Percentiles rank a stretch among this genome's conserved stretches.
Conservation (phyloP, 106 monocot species). For the Platanthera zijinensis region DNA sequence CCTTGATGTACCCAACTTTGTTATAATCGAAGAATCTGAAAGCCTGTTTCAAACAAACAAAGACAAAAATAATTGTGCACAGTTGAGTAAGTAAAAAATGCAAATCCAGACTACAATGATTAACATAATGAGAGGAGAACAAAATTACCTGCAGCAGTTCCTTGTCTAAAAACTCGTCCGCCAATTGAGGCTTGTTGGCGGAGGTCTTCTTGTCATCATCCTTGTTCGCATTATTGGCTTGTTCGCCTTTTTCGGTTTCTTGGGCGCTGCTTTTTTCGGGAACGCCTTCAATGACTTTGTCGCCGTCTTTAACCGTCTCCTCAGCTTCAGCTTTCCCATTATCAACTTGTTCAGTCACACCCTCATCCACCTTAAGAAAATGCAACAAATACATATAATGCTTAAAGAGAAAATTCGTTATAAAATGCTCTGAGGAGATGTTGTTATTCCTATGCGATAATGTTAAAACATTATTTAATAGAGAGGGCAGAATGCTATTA, state of each 20-base stretch:
- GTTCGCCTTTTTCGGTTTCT: conserved; percentile 7
- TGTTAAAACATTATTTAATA: too few species aligned
- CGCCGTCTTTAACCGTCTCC: neutral
- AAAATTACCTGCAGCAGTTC: conserved; percentile 66
- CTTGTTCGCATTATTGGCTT: conserved; percentile 14
- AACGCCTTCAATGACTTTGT: neutral
- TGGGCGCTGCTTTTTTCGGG: conserved; percentile 6
- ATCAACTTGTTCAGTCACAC: neutral
- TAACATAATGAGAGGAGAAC: neutral
- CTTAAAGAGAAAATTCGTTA: neutral
- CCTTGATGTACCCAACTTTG: conserved; percentile 72
- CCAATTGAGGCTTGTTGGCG: conserved; percentile 10
- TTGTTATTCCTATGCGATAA: too few species aligned
- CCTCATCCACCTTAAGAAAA: conserved; percentile 13
- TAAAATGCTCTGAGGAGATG: too few species aligned
- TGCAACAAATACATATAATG: neutral
- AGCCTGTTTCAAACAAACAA: conserved; percentile 37
- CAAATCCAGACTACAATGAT: neutral
- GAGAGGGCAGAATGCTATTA: too few species aligned
- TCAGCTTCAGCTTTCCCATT: conserved; percentile 16
- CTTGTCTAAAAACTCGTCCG: conserved; percentile 45
- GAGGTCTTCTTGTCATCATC: conserved; percentile 16
- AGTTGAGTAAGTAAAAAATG: neutral
- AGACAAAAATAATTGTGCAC: neutral
- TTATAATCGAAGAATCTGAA: conserved; percentile 86